Evolutionary conservation across 768 basidiomycete species (phyloP).

Genomic region (Gloeostereum incarnatum): DNA sequence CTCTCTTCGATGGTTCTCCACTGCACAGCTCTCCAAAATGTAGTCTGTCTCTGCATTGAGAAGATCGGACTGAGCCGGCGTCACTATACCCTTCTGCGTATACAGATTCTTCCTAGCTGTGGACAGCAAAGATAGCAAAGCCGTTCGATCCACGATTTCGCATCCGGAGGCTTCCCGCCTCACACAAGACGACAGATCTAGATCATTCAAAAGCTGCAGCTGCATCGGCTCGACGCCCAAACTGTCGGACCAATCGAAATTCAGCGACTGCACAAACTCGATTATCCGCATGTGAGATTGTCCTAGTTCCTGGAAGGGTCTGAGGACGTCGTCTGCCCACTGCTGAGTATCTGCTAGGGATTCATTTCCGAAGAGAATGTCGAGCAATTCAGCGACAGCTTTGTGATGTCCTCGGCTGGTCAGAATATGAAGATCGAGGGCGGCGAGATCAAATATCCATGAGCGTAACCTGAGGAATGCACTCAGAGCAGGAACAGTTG

Average conservation of each 20-base stretch:
- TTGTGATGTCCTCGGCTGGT: conserved; percentile 72
- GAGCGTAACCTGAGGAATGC: conserved; percentile 80
- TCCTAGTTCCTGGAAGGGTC: conserved; percentile 61
- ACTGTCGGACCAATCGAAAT: conserved; percentile 84
- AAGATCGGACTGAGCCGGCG: conserved; percentile 53
- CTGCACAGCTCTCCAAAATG: conserved; percentile 73
- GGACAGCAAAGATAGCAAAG: conserved; percentile 62
- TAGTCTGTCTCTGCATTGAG: conserved; percentile 63
- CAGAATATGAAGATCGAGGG: conserved; percentile 82
- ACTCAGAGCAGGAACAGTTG: conserved; percentile 58
- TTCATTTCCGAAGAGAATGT: conserved; percentile 72
- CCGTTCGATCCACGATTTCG: conserved; percentile 71
- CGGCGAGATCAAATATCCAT: conserved; percentile 76
- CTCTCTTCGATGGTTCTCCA: conserved; percentile 84
- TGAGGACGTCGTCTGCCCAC: conserved; percentile 41
- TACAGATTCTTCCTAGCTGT: conserved; percentile 53
- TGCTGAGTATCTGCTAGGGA: conserved; percentile 23
- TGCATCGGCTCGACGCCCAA: conserved; percentile 47
- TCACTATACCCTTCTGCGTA: conserved; percentile 56
- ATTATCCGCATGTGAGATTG: conserved; percentile 82
- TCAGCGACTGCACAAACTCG: conserved; percentile 79
- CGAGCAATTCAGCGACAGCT: conserved; percentile 62
- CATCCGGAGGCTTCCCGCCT: conserved; percentile 65
- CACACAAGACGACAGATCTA: conserved; percentile 65
- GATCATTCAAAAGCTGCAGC: conserved; percentile 51